Percentiles rank a stretch among this genome's conserved stretches.
phyloP scores from a whole-genome alignment of 768 basidiomycete genomes.

The Boletus eberwhitei region DNA sequence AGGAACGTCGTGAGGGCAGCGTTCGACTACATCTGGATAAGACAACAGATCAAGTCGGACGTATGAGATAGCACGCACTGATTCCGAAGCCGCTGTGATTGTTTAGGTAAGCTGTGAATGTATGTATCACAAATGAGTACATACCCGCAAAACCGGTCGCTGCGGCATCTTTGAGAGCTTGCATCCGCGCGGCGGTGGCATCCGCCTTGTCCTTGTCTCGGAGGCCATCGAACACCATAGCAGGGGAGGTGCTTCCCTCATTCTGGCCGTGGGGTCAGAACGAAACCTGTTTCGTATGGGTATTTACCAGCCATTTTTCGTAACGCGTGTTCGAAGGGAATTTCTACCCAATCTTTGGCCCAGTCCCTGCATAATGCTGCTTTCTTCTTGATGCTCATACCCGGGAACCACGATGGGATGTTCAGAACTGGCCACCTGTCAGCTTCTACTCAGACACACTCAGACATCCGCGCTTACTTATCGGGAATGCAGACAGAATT shows the following conservation, averaged over 20 bases:
- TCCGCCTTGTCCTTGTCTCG: neutral
- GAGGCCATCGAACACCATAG: slow-evolving; percentile 19
- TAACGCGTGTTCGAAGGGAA: slow-evolving; percentile 29
- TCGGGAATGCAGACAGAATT: slow-evolving; percentile 14
- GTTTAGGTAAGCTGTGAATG: neutral
- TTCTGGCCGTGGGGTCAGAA: neutral
- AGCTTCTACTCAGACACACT: neutral
- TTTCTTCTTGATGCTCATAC: slow-evolving; percentile 15
- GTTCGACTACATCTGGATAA: slow-evolving; percentile 7
- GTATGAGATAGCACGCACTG: slow-evolving; percentile 1
- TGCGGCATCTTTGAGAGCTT: slow-evolving; percentile 14
- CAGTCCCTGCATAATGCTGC: slow-evolving; percentile 3
- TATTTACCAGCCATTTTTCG: slow-evolving; percentile 22
- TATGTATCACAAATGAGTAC: neutral
- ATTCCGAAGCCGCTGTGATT: slow-evolving; percentile 13
- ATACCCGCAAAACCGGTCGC: slow-evolving; percentile 17
- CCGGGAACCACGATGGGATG: slow-evolving; percentile 20
- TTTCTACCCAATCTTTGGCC: slow-evolving; percentile 15
- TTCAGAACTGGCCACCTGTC: slow-evolving; percentile 8
- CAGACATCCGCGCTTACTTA: neutral
- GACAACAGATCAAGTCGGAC: neutral
- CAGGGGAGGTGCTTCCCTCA: slow-evolving; percentile 8
- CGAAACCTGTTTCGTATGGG: neutral
- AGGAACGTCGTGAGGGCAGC: slow-evolving; percentile 9
- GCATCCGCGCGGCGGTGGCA: neutral